These are phyloP conservation scores for Xylaria intraflava DNA, from an alignment of 495 filamentous ascomycete species.

Conservation along the genomic window DNA sequence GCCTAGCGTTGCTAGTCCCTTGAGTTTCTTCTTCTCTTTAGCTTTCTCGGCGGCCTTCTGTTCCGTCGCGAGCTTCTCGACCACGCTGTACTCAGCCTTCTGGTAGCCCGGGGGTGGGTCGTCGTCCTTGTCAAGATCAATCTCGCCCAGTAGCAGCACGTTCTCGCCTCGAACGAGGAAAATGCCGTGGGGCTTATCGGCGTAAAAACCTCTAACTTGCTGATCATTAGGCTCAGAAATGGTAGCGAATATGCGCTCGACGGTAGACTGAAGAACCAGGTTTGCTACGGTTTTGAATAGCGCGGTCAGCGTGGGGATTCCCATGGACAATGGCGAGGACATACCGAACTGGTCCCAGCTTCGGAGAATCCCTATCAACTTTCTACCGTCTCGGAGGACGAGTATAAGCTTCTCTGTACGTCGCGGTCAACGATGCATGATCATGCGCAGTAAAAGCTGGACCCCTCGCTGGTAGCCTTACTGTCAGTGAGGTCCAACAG, in stretches of 20 bases:
- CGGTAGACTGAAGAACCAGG: slow-evolving; percentile 83
- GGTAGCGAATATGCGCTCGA: slow-evolving; percentile 73
- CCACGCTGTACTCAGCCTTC: slow-evolving; percentile 59
- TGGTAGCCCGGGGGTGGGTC: slow-evolving; percentile 66
- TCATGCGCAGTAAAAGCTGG: background rate
- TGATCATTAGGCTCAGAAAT: slow-evolving; percentile 16
- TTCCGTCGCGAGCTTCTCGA: slow-evolving; percentile 65
- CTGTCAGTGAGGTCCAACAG: slow-evolving; percentile 93
- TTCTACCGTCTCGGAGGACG: slow-evolving; percentile 83
- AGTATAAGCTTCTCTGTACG: slow-evolving; percentile 82
- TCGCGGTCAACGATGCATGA: slow-evolving; percentile 13
- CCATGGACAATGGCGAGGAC: slow-evolving; percentile 11
- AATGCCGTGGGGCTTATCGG: slow-evolving; percentile 72
- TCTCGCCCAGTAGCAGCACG: slow-evolving; percentile 84
- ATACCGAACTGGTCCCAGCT: slow-evolving; percentile 98
- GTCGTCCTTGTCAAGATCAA: slow-evolving; percentile 93
- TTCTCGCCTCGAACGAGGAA: slow-evolving; percentile 93
- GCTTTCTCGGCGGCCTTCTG: slow-evolving; percentile 60
- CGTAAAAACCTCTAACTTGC: slow-evolving; percentile 53
- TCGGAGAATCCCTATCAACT: slow-evolving; percentile 83
- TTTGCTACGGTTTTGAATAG: slow-evolving; percentile 57
- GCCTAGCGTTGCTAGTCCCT: slow-evolving; percentile 64
- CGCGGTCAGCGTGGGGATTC: background rate
- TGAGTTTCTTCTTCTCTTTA: slow-evolving; percentile 61
- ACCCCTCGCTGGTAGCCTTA: slow-evolving; percentile 41